Base-by-base conservation (phyloP, 306 rosid genomes). In the Castanospermum australe region DNA sequence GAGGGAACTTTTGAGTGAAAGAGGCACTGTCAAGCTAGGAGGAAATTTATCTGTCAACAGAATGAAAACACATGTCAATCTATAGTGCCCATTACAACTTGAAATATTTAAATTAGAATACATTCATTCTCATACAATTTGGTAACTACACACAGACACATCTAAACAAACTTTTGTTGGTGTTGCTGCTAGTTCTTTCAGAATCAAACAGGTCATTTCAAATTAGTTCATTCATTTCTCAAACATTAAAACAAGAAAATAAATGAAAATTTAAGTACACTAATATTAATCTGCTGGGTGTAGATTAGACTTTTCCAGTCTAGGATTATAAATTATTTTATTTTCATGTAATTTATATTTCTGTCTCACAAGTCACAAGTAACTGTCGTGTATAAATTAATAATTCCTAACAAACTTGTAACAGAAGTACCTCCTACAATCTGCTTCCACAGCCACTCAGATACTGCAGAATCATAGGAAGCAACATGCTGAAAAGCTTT, bases 371-470 rank as follows among this genome's bases (percentile, higher is more conserved):
- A n/a, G n/a, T 71, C 56, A 48, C 6, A n/a, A 39, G 47, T 66
- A 77, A 59, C 21, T 44, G 44, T 14, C 57, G 12, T 6, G 76
- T 55, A 44, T 75, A 22, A 18, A 66, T 67, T n/a, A 21, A 79
- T n/a, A n/a, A 45, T 55, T 65, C 55, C 32, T 28, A 4, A 47
- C 17, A 67, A 51, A 38, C 72, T 7, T 45, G 22, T 68, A 66
- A 70, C 51, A 47, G 12, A 55, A 74, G n/a, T 86, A 91, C 96
- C 97, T 84, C 88, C 93, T 8, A 28, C 84, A 60, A 88, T 88
- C 78, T 95, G 97, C 89, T 91, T 91, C 99, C 99, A 95, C 47
- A 95, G 71, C 99, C 99, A 92, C 90, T 95, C 97, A 30, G 98
- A 87, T 55, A 95, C 94, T 4, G 98, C 97, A 79, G 98, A 89